Evolutionary conservation across 345 rosid genomes (phyloP).

Genomic region (Melastoma malabathricum): DNA sequence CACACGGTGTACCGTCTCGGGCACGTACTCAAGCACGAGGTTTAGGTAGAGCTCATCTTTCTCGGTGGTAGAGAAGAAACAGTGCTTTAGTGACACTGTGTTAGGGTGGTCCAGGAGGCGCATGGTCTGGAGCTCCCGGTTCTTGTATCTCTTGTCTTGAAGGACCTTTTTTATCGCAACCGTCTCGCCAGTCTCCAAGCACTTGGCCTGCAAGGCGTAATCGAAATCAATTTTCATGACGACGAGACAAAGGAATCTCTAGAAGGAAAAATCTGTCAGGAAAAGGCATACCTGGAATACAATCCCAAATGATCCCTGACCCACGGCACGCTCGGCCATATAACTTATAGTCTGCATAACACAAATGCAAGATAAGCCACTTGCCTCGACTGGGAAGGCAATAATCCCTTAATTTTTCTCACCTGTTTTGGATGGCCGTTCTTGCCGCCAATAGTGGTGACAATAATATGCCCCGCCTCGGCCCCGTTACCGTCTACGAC

Average conservation of each 20-base stretch:
- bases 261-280: too few relatives aligned
- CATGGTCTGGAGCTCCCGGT: constrained; percentile 94
- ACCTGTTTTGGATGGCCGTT: constrained; percentile 42
- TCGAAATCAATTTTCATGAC: not conserved
- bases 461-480: constrained; percentile 45
- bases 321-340: constrained; percentile 96
- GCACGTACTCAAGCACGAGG: constrained; percentile 86
- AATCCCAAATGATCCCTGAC: constrained; percentile 92
- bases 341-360: constrained; percentile 74
- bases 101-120: constrained; percentile 95
- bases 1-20: constrained; percentile 84
- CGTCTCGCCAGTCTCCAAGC: constrained; percentile 92
- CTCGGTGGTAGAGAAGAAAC: constrained; percentile 90
- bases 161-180: constrained; percentile 85
- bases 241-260: too few relatives aligned
- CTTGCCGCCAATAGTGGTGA: constrained; percentile 36
- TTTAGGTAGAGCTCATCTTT: constrained; percentile 88
- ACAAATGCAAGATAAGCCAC: not conserved
- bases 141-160: constrained; percentile 95
- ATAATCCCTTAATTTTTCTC: constrained; percentile 2
- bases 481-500: constrained; percentile 80
- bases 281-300: constrained; percentile 62
- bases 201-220: constrained; percentile 55
- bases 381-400: too few relatives aligned
- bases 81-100: constrained; percentile 77